A percentile compares a stretch with the other conserved stretches of the same genome.
Evolutionary conservation across 768 basidiomycete genomes (phyloP).

Genomic region (Pholiota microspora): DNA sequence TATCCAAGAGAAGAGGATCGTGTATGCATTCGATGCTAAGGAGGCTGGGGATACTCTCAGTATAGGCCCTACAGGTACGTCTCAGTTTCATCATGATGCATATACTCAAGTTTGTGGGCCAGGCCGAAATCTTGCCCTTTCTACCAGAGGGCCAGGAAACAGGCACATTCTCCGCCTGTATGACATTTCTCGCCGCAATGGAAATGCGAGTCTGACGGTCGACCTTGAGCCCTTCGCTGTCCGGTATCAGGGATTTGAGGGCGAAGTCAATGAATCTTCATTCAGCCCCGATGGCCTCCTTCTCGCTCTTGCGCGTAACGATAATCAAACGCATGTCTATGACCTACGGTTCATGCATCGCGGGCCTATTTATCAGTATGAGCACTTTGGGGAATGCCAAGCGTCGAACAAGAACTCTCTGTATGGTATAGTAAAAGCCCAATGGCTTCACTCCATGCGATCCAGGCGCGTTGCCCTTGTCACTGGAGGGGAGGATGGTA

Average conservation of each 20-base stretch:
- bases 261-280: slow-evolving; percentile 46
- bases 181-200: slow-evolving; percentile 39
- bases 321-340: slow-evolving; percentile 61
- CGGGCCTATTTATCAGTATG: slow-evolving; percentile 46
- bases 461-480: slow-evolving; percentile 42
- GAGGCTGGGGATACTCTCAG: slow-evolving; percentile 56
- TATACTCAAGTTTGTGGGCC: neutral
- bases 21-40: slow-evolving; percentile 38
- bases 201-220: slow-evolving; percentile 25
- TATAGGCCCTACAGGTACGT: slow-evolving; percentile 43
- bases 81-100: neutral
- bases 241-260: slow-evolving; percentile 19
- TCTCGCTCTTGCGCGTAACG: slow-evolving; percentile 57
- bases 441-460: slow-evolving; percentile 48
- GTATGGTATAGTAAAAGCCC: slow-evolving; percentile 50
- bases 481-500: slow-evolving; percentile 69
- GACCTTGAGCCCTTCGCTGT: slow-evolving; percentile 34
- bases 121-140: slow-evolving; percentile 33
- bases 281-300: slow-evolving; percentile 64
- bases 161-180: slow-evolving; percentile 46
- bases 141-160: slow-evolving; percentile 26
- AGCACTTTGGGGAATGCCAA: slow-evolving; percentile 37
- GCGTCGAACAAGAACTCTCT: slow-evolving; percentile 28
- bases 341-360: slow-evolving; percentile 53
- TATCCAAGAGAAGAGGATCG: slow-evolving; percentile 17